Percentiles rank a stretch among this genome's conserved stretches.
phyloP scores from a whole-genome alignment of 768 basidiomycete genomes.

The Termitomyces sp. region DNA sequence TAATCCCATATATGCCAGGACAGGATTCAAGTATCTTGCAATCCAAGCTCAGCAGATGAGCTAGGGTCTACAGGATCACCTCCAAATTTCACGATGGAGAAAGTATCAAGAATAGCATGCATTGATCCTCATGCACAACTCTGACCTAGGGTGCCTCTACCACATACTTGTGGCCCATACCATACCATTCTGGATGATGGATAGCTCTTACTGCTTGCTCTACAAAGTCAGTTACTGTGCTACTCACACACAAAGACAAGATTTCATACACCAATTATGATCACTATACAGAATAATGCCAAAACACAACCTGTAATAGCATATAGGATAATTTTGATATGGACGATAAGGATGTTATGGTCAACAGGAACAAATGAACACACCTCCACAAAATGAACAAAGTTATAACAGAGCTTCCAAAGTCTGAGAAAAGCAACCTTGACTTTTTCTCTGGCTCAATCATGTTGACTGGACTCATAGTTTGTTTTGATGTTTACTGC shows the following conservation, averaged over 20 bases:
- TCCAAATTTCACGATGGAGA: constrained; percentile 89
- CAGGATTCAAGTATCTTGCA: neutral
- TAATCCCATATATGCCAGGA: no score
- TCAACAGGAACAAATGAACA: no score
- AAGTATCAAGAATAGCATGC: constrained; percentile 92
- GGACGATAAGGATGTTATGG: no score
- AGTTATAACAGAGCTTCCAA: no score
- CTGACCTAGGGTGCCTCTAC: constrained; percentile 38
- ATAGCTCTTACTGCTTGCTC: constrained; percentile 71
- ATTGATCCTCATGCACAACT: constrained; percentile 79
- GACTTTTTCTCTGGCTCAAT: no score
- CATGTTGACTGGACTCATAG: no score
- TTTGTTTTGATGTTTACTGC: no score
- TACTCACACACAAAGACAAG: neutral
- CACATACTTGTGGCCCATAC: constrained; percentile 71
- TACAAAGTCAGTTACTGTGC: constrained; percentile 6
- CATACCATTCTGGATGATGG: constrained; percentile 84
- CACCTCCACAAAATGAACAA: no score
- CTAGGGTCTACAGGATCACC: constrained; percentile 5
- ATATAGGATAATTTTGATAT: constrained; percentile 82
- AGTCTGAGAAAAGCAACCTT: no score
- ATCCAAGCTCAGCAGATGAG: neutral
- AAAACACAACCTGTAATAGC: constrained; percentile 88
- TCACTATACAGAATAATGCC: constrained; percentile 77
- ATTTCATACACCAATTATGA: constrained; percentile 69